Evolutionary conservation across 345 rosid genomes (phyloP).

Genomic region (Acer campestre): DNA sequence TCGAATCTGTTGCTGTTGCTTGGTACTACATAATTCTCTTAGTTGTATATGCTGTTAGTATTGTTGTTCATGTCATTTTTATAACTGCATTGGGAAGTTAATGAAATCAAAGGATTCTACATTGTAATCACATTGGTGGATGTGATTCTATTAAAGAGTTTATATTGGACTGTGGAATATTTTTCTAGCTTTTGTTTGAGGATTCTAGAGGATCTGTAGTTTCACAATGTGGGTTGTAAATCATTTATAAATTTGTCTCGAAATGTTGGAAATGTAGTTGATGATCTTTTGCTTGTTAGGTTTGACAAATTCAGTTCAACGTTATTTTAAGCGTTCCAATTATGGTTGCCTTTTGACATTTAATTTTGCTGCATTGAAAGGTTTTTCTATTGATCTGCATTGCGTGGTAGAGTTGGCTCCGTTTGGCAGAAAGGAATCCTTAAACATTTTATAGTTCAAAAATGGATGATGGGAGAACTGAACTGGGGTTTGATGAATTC

Average conservation of each 20-base stretch:
- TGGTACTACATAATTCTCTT: slow-evolving; percentile 3
- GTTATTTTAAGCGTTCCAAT: neutral
- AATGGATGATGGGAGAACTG: slow-evolving; percentile 64
- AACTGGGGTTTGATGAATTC: slow-evolving; percentile 66
- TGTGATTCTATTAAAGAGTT: neutral
- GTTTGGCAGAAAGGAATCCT: slow-evolving; percentile 17
- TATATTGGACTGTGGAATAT: neutral
- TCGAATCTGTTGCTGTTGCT: slow-evolving; percentile 8
- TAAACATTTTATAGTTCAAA: slow-evolving; percentile 10
- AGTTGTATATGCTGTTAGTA: neutral
- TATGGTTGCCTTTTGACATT: neutral
- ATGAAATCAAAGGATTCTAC: slow-evolving; percentile 2
- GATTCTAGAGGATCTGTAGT: slow-evolving; percentile 1
- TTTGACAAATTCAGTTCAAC: neutral
- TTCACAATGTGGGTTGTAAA: slow-evolving; percentile 14
- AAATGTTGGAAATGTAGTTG: neutral
- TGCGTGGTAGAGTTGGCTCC: slow-evolving; percentile 18
- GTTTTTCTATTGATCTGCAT: slow-evolving; percentile 23
- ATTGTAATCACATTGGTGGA: neutral
- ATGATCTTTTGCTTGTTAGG: neutral
- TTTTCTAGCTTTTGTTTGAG: neutral
- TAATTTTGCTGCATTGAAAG: slow-evolving; percentile 28
- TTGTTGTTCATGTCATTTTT: neutral
- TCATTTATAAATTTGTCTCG: neutral
- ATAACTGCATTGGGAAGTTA: neutral